A percentile compares a stretch with the other conserved stretches of the same genome.
These are phyloP conservation scores for Parathielavia appendiculata DNA, from an alignment of 495 filamentous ascomycete genomes.

Conservation along the genomic window DNA sequence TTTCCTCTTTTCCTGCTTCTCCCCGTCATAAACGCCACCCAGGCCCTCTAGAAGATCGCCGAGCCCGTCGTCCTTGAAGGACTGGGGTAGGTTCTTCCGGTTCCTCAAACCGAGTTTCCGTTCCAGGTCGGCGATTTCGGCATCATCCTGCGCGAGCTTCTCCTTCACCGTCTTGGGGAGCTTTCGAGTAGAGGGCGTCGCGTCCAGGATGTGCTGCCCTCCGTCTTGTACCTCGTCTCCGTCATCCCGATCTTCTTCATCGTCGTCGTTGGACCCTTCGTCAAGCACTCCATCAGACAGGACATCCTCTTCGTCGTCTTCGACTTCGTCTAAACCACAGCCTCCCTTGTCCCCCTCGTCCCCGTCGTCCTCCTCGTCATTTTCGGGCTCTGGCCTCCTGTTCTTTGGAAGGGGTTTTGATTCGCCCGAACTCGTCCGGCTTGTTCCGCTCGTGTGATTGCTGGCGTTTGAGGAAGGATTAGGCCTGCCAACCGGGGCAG, in stretches of 20 bases:
- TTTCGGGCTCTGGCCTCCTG: constrained; percentile 12
- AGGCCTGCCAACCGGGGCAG: constrained; percentile 1
- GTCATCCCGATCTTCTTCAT: constrained; percentile 39
- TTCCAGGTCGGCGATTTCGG: constrained; percentile 82
- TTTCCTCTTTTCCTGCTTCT: constrained; percentile 58
- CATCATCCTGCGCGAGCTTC: constrained; percentile 69
- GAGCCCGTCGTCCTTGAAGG: constrained; percentile 80
- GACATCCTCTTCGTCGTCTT: constrained; percentile 25
- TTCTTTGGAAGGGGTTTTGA: constrained; percentile 22
- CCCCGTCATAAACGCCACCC: constrained; percentile 47
- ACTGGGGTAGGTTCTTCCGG: constrained; percentile 66
- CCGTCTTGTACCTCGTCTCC: constrained; percentile 23
- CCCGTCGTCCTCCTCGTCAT: constrained; percentile 14
- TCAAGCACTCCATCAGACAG: constrained; percentile 22
- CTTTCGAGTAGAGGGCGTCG: constrained; percentile 25
- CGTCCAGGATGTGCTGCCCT: constrained; percentile 27
- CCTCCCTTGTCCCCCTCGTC: constrained; percentile 1
- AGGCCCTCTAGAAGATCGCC: constrained; percentile 73
- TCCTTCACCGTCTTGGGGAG: constrained; percentile 57
- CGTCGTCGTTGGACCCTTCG: constrained; percentile 30
- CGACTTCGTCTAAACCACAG: constrained; percentile 22
- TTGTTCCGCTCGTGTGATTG: background rate
- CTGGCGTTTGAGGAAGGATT: background rate
- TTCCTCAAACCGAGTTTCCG: constrained; percentile 81
- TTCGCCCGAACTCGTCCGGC: background rate